These are phyloP conservation scores for Scenedesmus sp. DNA, from an alignment of 163 green algal genomes.

Conservation along the genomic window DNA sequence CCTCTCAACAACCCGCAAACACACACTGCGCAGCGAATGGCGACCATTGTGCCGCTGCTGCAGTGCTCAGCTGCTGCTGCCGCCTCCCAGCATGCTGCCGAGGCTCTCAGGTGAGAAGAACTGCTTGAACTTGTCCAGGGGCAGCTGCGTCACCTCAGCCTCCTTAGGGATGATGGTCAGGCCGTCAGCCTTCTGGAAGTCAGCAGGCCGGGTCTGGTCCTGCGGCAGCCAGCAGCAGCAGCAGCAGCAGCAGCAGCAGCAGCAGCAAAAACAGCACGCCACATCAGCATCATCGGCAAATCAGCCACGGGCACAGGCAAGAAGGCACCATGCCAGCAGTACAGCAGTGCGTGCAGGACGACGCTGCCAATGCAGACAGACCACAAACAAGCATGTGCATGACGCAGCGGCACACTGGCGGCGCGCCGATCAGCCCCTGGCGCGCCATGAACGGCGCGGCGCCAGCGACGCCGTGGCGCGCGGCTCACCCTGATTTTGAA, in stretches of 20 bases:
- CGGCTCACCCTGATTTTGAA: slow-evolving; percentile 87
- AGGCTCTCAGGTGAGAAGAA: slow-evolving; percentile 65
- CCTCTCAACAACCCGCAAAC: too few relatives aligned
- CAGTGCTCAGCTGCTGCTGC: slow-evolving; percentile 16
- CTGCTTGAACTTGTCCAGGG: slow-evolving; percentile 67
- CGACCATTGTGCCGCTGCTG: neutral
- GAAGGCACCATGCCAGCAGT: too few relatives aligned
- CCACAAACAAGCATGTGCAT: too few relatives aligned
- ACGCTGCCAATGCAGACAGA: too few relatives aligned
- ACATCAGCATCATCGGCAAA: too few relatives aligned
- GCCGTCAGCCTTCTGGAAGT: slow-evolving; percentile 75
- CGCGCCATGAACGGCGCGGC: too few relatives aligned
- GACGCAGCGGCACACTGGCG: too few relatives aligned
- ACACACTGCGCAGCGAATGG: too few relatives aligned
- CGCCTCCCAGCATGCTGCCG: neutral
- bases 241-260: neutral
- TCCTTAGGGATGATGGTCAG: slow-evolving; percentile 75
- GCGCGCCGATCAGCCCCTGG: too few relatives aligned
- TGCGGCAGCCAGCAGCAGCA: slow-evolving; percentile 31
- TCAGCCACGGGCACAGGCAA: too few relatives aligned
- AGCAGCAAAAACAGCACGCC: neutral
- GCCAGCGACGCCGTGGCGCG: too few relatives aligned
- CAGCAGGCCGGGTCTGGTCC: slow-evolving; percentile 78
- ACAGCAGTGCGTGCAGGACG: too few relatives aligned
- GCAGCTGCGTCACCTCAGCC: slow-evolving; percentile 59